Base-by-base conservation (phyloP, 306 rosid genomes). In the Prinsepia uniflora region DNA sequence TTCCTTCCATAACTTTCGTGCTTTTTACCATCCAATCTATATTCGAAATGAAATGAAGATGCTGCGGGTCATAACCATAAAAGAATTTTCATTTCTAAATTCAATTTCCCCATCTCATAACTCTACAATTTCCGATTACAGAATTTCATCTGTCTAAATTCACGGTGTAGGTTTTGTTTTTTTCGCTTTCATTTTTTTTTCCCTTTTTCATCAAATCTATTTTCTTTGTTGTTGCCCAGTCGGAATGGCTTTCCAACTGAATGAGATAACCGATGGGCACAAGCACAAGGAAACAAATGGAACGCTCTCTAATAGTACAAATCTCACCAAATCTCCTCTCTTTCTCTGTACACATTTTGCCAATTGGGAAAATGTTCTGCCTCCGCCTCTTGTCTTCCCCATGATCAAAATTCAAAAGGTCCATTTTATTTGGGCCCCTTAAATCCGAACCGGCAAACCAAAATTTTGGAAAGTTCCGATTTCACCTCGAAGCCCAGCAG, bases 381-480 rank as follows among this genome's bases (percentile, higher is more conserved):
- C 78, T 81, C 72, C 53, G 76, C 55, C 84, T 77, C 81, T 24
- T 48, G 78, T 67, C 57, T 76, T 69, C 78, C 71, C 86, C 81
- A 43, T 43, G 78, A 60, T 78, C 69, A 19, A 30, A 30, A 30
- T 30, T 30, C 36, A 30, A 30, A 70, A 56, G 70, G 76, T 39
- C 72, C 56, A 53, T 42, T 39, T 57, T 77, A 57, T 76, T 72
- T 68, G 24, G 24, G 66, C 67, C 69, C 79, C 75, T 82, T 74
- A 95, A 54, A 91, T 87, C 73, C 90, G 82, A 76, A 95, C 83
- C 14, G 99, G 96, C 55, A 85, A 81, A 72, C 99, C 96, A 85
- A 95, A 95, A 85, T 95, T 95, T 70, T 89, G 99, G 85, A 86
- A 95, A 63, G 96, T 88, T 86, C 88, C 76, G 76, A 95, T 91